Base-by-base conservation (phyloP, 495 filamentous ascomycete species). In the Stereocaulon alpinum region DNA sequence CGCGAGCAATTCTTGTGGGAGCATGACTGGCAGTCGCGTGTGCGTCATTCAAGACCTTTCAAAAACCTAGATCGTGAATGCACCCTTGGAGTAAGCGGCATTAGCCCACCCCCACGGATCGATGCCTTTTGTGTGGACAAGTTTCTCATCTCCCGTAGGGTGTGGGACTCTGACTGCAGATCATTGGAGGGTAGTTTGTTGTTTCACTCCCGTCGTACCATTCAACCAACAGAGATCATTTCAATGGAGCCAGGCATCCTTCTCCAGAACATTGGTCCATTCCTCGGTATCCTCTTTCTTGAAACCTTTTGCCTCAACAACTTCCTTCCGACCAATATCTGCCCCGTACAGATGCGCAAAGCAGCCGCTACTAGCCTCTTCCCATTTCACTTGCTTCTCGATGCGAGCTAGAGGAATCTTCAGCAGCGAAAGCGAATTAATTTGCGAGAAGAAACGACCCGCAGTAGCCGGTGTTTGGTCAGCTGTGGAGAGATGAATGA, bases 381-480 rank as follows among this genome's bases (percentile, higher is more conserved):
- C 76, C 77, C 77, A 80, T 40, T 72, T 77, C 53, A 63, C 65
- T n/a, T 63, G 55, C 37, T 67, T 47, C 58, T 72, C 63, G 66
- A 78, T 66, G 40, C 64, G 34, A 61, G 61, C 55, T 61, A 76
- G 66, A 5, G 65, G 63, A 64, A 77, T 63, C 69, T 77, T 78
- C 57, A 80, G 56, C 20, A 81, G 56, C 69, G 70, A 76, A 47
- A 81, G 61, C 17, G 62, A 62, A 2, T 61, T 53, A 7, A 47
- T 42, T 0, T 63, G 51, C 3, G 45, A 65, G 67, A 80, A 81
- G 70, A 77, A 80, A 53, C 77, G 74, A 58, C 58, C 62, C 12
- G 76, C 69, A n/a, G 78, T 81, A 40, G 63, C 69, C 27, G 77
- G 77, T 30, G 76, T 68, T 73, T 81, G 78, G 51, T 63, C 65